phyloP scores from a whole-genome alignment of 148 eudicot genomes.

The Hydrangea macrophylla region DNA sequence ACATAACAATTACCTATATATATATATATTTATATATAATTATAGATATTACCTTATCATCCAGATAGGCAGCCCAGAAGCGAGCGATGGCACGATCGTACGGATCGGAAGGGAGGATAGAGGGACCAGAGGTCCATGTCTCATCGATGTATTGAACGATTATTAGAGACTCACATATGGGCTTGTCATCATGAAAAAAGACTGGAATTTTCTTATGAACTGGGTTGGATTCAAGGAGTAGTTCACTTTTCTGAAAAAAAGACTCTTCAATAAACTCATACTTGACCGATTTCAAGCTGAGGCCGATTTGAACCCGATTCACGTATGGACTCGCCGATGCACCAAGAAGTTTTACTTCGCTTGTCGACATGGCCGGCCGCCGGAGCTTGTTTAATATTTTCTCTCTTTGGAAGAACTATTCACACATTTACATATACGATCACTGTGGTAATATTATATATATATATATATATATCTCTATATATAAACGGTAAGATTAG shows the following conservation, averaged over 20 bases:
- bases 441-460: no score
- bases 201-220: conserved; percentile 58
- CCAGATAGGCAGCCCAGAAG: conserved; percentile 43
- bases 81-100: conserved; percentile 43
- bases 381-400: no score
- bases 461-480: no score
- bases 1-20: no score
- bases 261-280: conserved; percentile 33
- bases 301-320: conserved; percentile 11
- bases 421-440: no score
- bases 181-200: conserved; percentile 39
- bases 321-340: conserved; percentile 19
- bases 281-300: conserved; percentile 25
- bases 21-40: no score
- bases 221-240: conserved; percentile 48
- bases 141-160: conserved; percentile 54
- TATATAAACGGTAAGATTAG: no score
- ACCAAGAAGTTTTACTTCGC: conserved; percentile 23
- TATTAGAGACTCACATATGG: conserved; percentile 43
- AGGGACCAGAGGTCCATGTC: conserved; percentile 26
- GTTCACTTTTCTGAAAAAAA: conserved; percentile 36
- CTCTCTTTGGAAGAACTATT: not conserved
- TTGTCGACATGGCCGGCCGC: not conserved
- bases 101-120: conserved; percentile 45
- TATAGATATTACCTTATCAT: conserved; percentile 37